phyloP scores from a whole-genome alignment of 208 protist species.

The Dictyostelium gargantuum region DNA sequence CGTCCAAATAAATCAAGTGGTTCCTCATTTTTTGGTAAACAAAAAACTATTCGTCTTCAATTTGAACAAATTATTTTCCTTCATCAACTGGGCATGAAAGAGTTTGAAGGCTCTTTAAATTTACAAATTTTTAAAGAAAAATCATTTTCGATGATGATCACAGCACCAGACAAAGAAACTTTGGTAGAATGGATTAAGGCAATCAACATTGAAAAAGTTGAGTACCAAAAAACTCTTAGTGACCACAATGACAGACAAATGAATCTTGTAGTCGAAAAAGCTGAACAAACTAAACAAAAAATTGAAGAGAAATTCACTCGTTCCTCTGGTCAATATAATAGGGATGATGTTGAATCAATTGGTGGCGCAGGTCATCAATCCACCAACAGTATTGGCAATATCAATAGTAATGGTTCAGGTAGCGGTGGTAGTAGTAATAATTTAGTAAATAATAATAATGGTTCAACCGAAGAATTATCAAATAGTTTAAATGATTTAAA shows the following conservation, averaged over 20 bases:
- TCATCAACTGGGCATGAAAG: background rate
- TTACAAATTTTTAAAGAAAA: background rate
- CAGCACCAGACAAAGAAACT: background rate
- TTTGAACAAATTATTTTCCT: background rate
- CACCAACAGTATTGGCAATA: background rate
- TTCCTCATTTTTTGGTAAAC: constrained; percentile 51
- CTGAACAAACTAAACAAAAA: constrained; percentile 31
- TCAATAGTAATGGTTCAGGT: background rate
- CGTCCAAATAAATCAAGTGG: constrained; percentile 9
- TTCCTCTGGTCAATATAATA: constrained; percentile 7
- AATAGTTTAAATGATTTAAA: background rate
- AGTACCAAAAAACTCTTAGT: background rate
- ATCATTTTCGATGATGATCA: background rate
- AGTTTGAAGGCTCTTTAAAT: background rate
- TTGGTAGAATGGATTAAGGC: background rate
- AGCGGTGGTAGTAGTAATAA: background rate
- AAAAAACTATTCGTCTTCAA: constrained; percentile 55
- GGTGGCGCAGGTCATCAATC: background rate
- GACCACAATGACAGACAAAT: constrained; percentile 32
- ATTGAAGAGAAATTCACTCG: constrained; percentile 46
- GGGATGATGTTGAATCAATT: background rate
- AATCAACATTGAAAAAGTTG: background rate
- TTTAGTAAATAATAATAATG: background rate
- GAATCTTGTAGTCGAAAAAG: background rate
- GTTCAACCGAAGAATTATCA: background rate